Evolutionary conservation across 192 early-diverging fungal genomes (phyloP).

Genomic region (Coemansia sp.): DNA sequence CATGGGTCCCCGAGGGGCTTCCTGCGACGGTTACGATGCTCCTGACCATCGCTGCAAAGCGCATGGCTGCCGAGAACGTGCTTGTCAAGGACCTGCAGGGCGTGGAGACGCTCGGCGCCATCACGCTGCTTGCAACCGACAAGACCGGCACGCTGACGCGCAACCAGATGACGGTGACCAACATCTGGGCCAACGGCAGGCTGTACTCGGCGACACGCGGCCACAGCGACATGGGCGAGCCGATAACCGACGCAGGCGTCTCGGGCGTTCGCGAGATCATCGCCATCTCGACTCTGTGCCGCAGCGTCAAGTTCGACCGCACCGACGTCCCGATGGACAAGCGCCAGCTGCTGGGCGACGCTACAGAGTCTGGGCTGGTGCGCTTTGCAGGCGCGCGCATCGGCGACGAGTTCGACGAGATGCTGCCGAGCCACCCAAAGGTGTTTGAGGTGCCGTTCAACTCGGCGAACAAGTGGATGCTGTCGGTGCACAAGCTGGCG

Average conservation of each 20-base stretch:
- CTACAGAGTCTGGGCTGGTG: conserved; percentile 89
- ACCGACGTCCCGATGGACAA: conserved; percentile 82
- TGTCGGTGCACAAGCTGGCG: conserved; percentile 82
- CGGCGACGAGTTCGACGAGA: conserved; percentile 67
- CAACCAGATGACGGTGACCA: conserved; percentile 96
- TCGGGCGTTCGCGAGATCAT: conserved; percentile 76
- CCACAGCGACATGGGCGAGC: conserved; percentile 48
- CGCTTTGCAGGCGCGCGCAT: conserved; percentile 77
- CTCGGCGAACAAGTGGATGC: conserved; percentile 92
- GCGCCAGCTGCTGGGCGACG: conserved; percentile 86
- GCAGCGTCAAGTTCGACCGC: conserved; percentile 87
- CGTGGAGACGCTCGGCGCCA: conserved; percentile 96
- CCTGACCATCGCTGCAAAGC: conserved; percentile 91
- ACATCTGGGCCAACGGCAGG: conserved; percentile 79
- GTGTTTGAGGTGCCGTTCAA: conserved; percentile 97
- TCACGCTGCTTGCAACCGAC: conserved; percentile 95
- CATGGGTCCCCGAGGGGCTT: conserved; percentile 93
- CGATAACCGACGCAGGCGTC: conserved; percentile 55
- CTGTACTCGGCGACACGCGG: conserved; percentile 63
- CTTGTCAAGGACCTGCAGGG: conserved; percentile 95
- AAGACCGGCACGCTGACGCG: conserved; percentile 96
- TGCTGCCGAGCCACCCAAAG: conserved; percentile 71
- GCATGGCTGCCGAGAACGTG: conserved; percentile 86
- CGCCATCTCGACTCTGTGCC: conserved; percentile 78
- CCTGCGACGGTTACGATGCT: conserved; percentile 93